Base-by-base conservation (phyloP, 2,329 filamentous ascomycete genomes). In the Ascosphaera pollenicola region DNA sequence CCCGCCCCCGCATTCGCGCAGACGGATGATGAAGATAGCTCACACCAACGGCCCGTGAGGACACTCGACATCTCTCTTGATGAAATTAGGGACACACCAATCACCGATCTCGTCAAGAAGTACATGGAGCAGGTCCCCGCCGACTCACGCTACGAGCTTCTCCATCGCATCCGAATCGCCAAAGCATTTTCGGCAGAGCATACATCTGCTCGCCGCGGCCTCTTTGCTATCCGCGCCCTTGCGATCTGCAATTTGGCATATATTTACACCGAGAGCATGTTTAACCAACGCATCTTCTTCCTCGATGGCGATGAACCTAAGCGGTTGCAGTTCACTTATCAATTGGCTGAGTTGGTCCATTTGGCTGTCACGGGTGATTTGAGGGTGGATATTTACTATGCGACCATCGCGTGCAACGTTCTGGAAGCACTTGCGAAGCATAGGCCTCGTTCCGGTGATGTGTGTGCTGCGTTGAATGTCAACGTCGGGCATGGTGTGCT, bases 401-500 rank as follows among this genome's bases (percentile, higher is more conserved):
- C 95, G 55, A 81, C 82, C 2, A 73, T 85, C 43, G 80, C 83
- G 6, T 65, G 98, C 39, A 70, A 73, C 39, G 70, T 87, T 1
- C 65, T 99, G 38, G 84, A 94, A 53, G 80, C 82, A n/a, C 66
- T 98, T 41, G 74, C 81, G 5, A 78, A 74, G 51, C 82, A 82
- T 53, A 77, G 79, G 49, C 63, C 68, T 41, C 85, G 83, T 51
- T 71, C 77, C 21, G 64, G 73, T 26, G 89, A 98, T 54, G 78
- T 98, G 17, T 75, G 84, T 45, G 75, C 82, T 34, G 84, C 89
- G n/a, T 64, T 99, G 34, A 92, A 84, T 50, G 82, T 91, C 40
- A 93, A 87, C 48, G 87, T 95, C 30, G 95, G 92, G 49, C 91
- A 98, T 49, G 91, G 89, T 11, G 78, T 95, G 21, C 67, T 99